Percentiles rank a stretch among this genome's conserved stretches.
These are phyloP conservation scores for Dillenia turbinata DNA, from an alignment of 164 flowering plant genomes.

Conservation along the genomic window DNA sequence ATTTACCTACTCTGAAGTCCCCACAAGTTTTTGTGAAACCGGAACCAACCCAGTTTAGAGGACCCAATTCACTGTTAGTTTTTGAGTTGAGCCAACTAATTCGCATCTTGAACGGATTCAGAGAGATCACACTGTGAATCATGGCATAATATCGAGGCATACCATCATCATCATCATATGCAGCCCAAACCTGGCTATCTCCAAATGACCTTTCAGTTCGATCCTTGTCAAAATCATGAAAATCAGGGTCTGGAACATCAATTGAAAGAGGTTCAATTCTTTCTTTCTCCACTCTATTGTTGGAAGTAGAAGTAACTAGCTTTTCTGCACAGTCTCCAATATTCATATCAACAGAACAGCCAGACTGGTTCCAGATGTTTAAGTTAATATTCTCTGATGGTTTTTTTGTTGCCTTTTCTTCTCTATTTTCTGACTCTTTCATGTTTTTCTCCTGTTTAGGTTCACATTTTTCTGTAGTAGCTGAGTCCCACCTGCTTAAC, in stretches of 20 bases:
- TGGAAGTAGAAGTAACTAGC: slow-evolving; percentile 8
- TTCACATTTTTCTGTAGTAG: slow-evolving; percentile 8
- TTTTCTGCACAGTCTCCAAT: slow-evolving; percentile 6
- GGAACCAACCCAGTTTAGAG: slow-evolving; percentile 56
- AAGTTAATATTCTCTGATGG: slow-evolving; percentile 7
- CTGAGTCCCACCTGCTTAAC: slow-evolving; percentile 34
- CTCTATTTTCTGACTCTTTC: slow-evolving; percentile 9
- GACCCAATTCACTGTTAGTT: slow-evolving; percentile 53
- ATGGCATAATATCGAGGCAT: slow-evolving; percentile 81
- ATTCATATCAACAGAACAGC: slow-evolving; percentile 7
- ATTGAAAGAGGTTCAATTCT: slow-evolving; percentile 32
- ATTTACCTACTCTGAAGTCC: slow-evolving; percentile 55
- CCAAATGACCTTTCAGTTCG: slow-evolving; percentile 56
- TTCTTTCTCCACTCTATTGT: slow-evolving; percentile 15
- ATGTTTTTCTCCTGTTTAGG: slow-evolving; percentile 20
- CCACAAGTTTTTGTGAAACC: slow-evolving; percentile 75
- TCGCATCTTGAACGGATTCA: slow-evolving; percentile 58
- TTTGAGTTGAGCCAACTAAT: slow-evolving; percentile 71
- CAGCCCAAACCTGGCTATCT: slow-evolving; percentile 73
- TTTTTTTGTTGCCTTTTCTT: slow-evolving; percentile 14
- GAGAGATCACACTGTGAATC: slow-evolving; percentile 51
- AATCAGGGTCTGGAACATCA: slow-evolving; percentile 64
- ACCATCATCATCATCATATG: slow-evolving; percentile 71
- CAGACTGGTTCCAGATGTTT: slow-evolving; percentile 12
- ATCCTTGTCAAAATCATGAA: slow-evolving; percentile 66